Evolutionary conservation across 2,329 filamentous ascomycete species (phyloP), one percentile per base, ranked within the genome.

Genomic region (Pestalotiopsis sp.): DNA sequence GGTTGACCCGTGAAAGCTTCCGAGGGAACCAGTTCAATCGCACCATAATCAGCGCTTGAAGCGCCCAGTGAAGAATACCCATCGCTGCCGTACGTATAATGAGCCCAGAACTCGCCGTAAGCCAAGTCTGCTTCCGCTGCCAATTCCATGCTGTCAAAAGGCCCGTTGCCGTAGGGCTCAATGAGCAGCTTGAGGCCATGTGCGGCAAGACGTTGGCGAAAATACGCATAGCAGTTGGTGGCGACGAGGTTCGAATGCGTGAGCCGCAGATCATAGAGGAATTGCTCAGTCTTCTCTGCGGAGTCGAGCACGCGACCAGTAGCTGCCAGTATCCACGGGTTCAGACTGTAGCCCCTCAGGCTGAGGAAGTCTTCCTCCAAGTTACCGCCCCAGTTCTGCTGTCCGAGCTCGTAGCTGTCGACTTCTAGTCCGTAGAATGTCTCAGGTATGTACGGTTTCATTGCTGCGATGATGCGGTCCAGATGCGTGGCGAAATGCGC

Each of bases 181-280:
- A 60, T 31, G 2, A 60, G 57, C 17, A 60, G 57, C 27, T 23
- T 14, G 17, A 60, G 27, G 27, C 23, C 57, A 27, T 60, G 20
- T 23, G 25, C 57, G 20, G 20, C 23, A 2, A 60, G 57, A 14
- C 27, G 20, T 23, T 60, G 20, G 5, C 14, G 20, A 60, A 60
- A 60, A 27, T 60, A 60, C 14, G 17, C 57, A 31, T 60, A 60
- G 57, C 57, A 60, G 57, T 60, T 60, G 17, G 20, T 60, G 27
- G 57, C 57, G 5, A 31, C 27, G 20, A 60, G 57, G 12, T 60
- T 23, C 5, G 57, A 17, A 31, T 60, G 57, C 7, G 57, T 60
- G 17, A 31, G 14, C 2, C 57, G 57, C 14, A 60, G 27, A 27
- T 60, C 57, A 27, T 25, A 60, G 2, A 60, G 57, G 31, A 60